A percentile compares a stretch with the other conserved stretches of the same genome.
Conservation (phyloP, 2,329 filamentous ascomycete species). For the Neobulgaria alba region DNA sequence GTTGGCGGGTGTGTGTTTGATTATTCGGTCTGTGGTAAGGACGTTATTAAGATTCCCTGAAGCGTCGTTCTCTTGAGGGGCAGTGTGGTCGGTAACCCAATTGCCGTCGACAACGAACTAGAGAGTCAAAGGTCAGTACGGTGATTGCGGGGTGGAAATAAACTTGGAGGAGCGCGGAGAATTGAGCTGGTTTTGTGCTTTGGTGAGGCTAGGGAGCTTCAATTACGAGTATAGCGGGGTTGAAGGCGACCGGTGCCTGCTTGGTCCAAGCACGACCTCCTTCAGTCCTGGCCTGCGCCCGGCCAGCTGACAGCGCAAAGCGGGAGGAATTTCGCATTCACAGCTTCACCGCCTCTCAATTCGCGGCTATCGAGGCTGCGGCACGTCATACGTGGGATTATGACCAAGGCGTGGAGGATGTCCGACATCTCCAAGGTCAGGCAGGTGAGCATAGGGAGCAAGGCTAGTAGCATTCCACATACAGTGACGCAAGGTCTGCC, state of each 20-base stretch:
- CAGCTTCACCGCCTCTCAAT: constrained; percentile 18
- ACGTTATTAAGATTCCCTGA: constrained; percentile 91
- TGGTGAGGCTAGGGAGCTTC: not conserved
- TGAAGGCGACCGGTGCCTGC: constrained; percentile 13
- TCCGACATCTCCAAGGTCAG: too few relatives aligned
- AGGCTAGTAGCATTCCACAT: too few relatives aligned
- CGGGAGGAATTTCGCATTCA: constrained; percentile 12
- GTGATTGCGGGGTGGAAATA: too few relatives aligned
- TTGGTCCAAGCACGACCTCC: constrained; percentile 17
- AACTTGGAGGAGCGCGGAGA: too few relatives aligned
- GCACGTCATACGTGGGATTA: constrained; percentile 16
- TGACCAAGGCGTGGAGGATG: not conserved
- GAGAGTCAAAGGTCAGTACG: too few relatives aligned
- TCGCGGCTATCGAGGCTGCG: constrained; percentile 5
- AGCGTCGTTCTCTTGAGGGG: constrained; percentile 73
- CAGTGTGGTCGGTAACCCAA: constrained; percentile 77
- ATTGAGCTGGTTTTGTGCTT: not conserved
- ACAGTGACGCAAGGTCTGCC: too few relatives aligned
- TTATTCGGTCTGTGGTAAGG: constrained; percentile 65
- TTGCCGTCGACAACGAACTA: constrained; percentile 92
- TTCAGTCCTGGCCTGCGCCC: too few relatives aligned
- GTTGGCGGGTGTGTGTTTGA: constrained; percentile 37
- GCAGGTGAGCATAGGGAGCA: too few relatives aligned
- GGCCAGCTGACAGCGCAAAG: constrained; percentile 13
- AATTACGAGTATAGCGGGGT: constrained; percentile 16